Conservation (phyloP, 441 rosid species). For the Populus tomentosa region DNA sequence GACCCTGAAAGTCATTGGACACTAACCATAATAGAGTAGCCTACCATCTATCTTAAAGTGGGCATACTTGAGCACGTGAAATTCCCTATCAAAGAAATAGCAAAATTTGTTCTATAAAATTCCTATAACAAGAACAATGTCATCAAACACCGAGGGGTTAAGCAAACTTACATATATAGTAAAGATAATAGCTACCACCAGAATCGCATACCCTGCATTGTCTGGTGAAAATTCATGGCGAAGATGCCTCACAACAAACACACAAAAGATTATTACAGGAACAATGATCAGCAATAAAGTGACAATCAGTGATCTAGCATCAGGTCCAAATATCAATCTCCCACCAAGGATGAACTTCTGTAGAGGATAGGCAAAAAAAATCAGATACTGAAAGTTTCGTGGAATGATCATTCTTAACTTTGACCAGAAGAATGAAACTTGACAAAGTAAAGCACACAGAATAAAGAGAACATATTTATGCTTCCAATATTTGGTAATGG, state of each 20-base stretch:
- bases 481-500: not conserved
- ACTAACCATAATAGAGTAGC: not conserved
- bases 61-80: not conserved
- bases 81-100: not conserved
- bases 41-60: not conserved
- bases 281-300: conserved; percentile 70
- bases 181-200: conserved; percentile 62
- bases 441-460: not conserved
- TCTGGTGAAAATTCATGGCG: conserved; percentile 65
- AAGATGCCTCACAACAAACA: conserved; percentile 85
- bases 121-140: not conserved
- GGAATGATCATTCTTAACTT: not conserved
- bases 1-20: not conserved
- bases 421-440: not conserved
- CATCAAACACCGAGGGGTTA: conserved; percentile 4
- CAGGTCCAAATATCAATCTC: conserved; percentile 97
- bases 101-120: conserved; percentile 11
- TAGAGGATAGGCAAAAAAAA: conserved; percentile 18
- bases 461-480: not conserved
- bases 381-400: conserved; percentile 4
- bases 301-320: conserved; percentile 78
- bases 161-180: conserved; percentile 65
- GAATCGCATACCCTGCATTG: conserved; percentile 68
- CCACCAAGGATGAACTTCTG: conserved; percentile 91
- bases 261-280: conserved; percentile 73